Evolutionary conservation across 2,329 filamentous ascomycete genomes (phyloP), one percentile per base, ranked within the genome.

Genomic region (Dactylellina drechsleri): DNA sequence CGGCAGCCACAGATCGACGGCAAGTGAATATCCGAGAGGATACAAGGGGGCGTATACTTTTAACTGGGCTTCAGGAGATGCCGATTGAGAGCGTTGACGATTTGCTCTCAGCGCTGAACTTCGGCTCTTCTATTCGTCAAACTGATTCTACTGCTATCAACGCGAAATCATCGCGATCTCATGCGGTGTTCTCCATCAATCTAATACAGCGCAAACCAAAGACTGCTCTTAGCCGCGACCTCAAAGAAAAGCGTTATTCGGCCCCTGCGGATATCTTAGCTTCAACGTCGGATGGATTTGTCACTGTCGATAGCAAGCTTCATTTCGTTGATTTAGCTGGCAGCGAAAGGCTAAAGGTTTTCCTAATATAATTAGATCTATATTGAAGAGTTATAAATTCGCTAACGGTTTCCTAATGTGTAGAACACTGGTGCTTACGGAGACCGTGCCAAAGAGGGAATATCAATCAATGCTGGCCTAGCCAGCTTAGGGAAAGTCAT

Each of bases 301-400:
- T 98, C 49, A 97, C 93, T 0, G 91, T 95, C 8, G 95, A 99
- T 82, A 99, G 95, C 88, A 99, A 99, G 83, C 86, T 99, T 59
- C 95, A 99, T 81, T 99, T 99, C 81, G 95, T 99, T 73, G 95
- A 99, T 87, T 84, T 99, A 82, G 95, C 95, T 60, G 95, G 95
- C 77, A 98, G 95, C 81, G 95, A 99, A 83, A 88, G 95, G 79
- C 84, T 99, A 80, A 99, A 99, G 66, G 77, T 78, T 59, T 15
- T 12, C n/a, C 53, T 28, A 23, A 23, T 23, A 13, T 15, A 43
- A 23, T 36, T 45, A 23, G 3, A 16, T 4, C 16, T 36, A 18
- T 7, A 10, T 16, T 50, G 2, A 53, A n/a, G 13, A 23, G 28
- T n/a, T 45, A 12, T 3, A 20, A 13, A 16, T 20, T 8, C 53